phyloP scores from a whole-genome alignment of 2,329 filamentous ascomycete genomes.

The Ceratocystis cubensis region DNA sequence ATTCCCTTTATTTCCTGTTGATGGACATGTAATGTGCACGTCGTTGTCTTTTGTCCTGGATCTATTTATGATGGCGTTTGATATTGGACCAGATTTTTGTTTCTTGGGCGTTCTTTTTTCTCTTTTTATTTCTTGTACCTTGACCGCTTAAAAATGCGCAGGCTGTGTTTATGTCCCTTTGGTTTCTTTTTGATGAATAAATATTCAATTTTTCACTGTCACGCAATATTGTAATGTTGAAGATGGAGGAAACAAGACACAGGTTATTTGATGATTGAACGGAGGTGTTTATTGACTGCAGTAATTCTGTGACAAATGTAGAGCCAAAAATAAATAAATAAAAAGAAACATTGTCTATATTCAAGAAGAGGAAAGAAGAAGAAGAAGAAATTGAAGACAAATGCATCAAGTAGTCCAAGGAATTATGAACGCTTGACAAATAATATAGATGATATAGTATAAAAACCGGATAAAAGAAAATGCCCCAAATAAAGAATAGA shows the following conservation, averaged over 20 bases:
- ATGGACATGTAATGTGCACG: background rate
- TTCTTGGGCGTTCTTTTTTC: background rate
- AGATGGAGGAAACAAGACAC: background rate
- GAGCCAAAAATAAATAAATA: background rate
- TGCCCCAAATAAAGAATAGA: background rate
- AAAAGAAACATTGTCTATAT: slow-evolving; percentile 1
- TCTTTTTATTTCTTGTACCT: background rate
- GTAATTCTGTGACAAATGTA: background rate
- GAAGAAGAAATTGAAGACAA: background rate
- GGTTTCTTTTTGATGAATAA: slow-evolving; percentile 2
- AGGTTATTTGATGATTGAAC: background rate
- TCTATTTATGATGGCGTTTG: slow-evolving; percentile 4
- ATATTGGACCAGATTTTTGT: background rate
- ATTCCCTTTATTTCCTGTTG: background rate
- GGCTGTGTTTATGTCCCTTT: slow-evolving; percentile 2
- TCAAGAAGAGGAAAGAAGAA: background rate
- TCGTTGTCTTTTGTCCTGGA: background rate
- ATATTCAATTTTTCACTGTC: background rate
- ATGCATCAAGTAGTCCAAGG: too few species aligned
- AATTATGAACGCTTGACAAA: background rate
- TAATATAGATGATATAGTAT: background rate
- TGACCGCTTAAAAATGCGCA: slow-evolving; percentile 4
- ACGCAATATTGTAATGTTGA: background rate
- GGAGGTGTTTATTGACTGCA: background rate
- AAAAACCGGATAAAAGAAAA: background rate